Percentiles rank a stretch among this genome's conserved stretches.
Conservation (phyloP, 202 grass and related monocot genomes). For the Dendrocalamus latiflorus region DNA sequence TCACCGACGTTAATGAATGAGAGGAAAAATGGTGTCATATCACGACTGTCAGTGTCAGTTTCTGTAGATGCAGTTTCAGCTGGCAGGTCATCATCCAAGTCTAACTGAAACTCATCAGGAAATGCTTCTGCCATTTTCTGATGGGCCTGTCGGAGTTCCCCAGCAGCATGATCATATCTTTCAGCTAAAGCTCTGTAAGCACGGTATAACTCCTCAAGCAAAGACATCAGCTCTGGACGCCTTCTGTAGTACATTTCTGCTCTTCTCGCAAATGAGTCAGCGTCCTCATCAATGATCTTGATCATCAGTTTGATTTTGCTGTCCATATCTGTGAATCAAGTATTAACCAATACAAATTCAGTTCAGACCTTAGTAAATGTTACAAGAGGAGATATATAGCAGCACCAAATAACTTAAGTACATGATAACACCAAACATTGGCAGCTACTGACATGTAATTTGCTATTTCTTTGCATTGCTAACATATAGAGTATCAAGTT, state of each 20-base stretch:
- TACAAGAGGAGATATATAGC: constrained; percentile 8
- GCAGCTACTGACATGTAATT: not conserved
- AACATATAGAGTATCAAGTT: not conserved
- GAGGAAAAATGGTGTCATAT: constrained; percentile 49
- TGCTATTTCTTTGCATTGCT: not conserved
- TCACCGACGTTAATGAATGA: constrained; percentile 55
- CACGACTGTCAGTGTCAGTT: constrained; percentile 32
- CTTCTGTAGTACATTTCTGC: constrained; percentile 98
- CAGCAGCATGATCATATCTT: constrained; percentile 84
- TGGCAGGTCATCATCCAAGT: constrained; percentile 72
- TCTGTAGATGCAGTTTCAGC: constrained; percentile 46
- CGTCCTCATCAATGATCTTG: constrained; percentile 95
- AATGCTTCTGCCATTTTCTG: constrained; percentile 92
- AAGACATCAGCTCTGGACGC: constrained; percentile 79
- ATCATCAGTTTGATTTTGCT: constrained; percentile 91
- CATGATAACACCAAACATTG: not conserved
- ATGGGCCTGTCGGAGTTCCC: constrained; percentile 76
- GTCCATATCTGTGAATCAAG: constrained; percentile 61
- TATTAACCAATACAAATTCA: constrained; percentile 31
- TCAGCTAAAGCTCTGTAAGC: constrained; percentile 92
- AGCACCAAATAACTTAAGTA: not conserved
- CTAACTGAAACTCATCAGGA: constrained; percentile 64
- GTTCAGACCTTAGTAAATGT: not conserved
- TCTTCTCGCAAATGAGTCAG: constrained; percentile 89
- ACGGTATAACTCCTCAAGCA: constrained; percentile 94